phyloP scores from a whole-genome alignment of 2,329 filamentous ascomycete genomes.

The Diaporthe aspalathi region DNA sequence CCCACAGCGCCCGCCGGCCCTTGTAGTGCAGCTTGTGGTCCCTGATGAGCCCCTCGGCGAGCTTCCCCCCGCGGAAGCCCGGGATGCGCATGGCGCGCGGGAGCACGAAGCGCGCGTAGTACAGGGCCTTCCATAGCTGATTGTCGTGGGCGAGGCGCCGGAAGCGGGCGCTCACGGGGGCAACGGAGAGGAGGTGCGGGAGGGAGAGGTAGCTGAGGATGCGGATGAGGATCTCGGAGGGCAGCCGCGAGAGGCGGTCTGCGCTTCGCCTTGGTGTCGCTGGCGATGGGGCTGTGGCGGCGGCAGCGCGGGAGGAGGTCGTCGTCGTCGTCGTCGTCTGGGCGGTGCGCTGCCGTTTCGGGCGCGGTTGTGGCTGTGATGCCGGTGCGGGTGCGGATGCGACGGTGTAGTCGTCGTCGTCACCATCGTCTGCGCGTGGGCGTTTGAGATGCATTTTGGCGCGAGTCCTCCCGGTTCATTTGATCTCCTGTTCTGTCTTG shows the following conservation, averaged over 20 bases:
- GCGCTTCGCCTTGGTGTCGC: constrained; percentile 14
- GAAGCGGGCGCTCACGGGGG: constrained; percentile 80
- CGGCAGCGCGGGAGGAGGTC: neutral
- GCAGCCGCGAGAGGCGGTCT: constrained; percentile 79
- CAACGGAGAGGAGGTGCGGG: constrained; percentile 71
- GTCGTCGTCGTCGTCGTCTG: neutral
- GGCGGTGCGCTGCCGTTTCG: constrained; percentile 27
- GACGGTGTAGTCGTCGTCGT: constrained; percentile 2
- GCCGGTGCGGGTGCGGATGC: constrained; percentile 2
- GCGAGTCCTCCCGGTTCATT: neutral
- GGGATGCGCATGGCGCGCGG: constrained; percentile 83
- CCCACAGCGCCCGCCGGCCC: constrained; percentile 57
- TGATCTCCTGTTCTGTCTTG: neutral
- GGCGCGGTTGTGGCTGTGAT: neutral
- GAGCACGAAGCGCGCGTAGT: constrained; percentile 87
- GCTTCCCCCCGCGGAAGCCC: constrained; percentile 63
- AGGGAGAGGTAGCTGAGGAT: constrained; percentile 83
- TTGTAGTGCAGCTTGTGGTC: constrained; percentile 57
- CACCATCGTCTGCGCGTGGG: neutral
- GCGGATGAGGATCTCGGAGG: constrained; percentile 88
- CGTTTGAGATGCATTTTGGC: constrained; percentile 35
- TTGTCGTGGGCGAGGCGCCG: constrained; percentile 79
- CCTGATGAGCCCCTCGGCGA: constrained; percentile 42
- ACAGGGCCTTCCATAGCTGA: constrained; percentile 90
- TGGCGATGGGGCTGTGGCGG: neutral